Percentiles rank a stretch among this genome's conserved stretches.
Evolutionary conservation across 1,284 basidiomycete genomes (phyloP).

Genomic region (Bondarzewia mesenterica): DNA sequence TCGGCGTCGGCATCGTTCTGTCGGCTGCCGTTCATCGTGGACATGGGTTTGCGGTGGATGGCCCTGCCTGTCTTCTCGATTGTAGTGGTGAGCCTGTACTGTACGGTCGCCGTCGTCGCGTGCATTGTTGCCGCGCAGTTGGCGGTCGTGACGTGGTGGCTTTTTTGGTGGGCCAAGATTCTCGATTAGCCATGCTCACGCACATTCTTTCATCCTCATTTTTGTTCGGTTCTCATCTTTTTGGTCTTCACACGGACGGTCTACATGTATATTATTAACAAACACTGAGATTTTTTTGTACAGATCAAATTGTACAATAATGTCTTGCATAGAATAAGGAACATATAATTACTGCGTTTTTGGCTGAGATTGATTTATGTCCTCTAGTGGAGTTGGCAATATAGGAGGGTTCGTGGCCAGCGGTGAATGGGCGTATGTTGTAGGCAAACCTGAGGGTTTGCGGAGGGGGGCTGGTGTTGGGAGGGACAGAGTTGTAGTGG

Average conservation of each 20-base stretch:
- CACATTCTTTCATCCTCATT: not conserved
- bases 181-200: constrained; percentile 25
- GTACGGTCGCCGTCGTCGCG: constrained; percentile 46
- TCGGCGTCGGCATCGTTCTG: constrained; percentile 40
- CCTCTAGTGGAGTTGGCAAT: not conserved
- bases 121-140: constrained; percentile 46
- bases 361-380: constrained; percentile 5
- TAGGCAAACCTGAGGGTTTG: not conserved
- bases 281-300: too few species aligned
- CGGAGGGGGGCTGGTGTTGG: too few species aligned
- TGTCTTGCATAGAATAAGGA: constrained; percentile 4
- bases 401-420: not conserved
- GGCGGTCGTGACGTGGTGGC: constrained; percentile 58
- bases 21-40: constrained; percentile 45
- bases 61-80: constrained; percentile 53
- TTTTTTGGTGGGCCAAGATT: constrained; percentile 54
- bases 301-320: too few species aligned
- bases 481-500: too few species aligned
- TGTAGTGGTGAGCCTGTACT: constrained; percentile 53
- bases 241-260: constrained; percentile 1
- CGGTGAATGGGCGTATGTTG: not conserved
- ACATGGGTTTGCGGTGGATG: constrained; percentile 51
- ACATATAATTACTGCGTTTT: not conserved
- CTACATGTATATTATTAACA: constrained; percentile 6
- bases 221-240: not conserved